A percentile compares a stretch with the other conserved stretches of the same genome.
Evolutionary conservation across 192 early-diverging fungal species (phyloP).

Genomic region (Rhizophagus sp.): DNA sequence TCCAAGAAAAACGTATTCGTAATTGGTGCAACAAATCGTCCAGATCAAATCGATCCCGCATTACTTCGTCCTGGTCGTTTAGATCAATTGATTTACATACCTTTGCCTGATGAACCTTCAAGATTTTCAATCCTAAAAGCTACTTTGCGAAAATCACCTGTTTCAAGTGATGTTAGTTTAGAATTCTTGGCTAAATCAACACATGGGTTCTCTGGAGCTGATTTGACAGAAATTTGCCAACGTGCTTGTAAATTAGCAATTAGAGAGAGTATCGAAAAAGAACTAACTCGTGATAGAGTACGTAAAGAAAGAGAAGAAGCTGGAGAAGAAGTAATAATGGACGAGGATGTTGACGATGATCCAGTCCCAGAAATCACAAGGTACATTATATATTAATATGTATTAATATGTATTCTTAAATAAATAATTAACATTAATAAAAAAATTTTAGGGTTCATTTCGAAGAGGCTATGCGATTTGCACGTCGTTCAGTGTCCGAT

Average conservation of each 20-base stretch:
- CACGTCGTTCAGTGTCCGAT: conserved; percentile 92
- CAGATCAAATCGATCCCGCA: conserved; percentile 97
- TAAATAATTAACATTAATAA: not conserved
- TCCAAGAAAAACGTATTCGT: conserved; percentile 99
- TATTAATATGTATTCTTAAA: not conserved
- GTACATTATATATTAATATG: conserved; percentile 16
- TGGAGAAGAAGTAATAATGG: conserved; percentile 77
- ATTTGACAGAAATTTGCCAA: conserved; percentile 98
- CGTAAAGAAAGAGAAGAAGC: conserved; percentile 65
- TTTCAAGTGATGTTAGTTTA: conserved; percentile 79
- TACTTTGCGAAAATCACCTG: conserved; percentile 92
- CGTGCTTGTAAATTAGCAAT: conserved; percentile 97
- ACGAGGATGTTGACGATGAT: conserved; percentile 77
- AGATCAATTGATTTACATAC: conserved; percentile 98
- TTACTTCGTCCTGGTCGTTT: conserved; percentile 97
- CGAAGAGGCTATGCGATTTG: conserved; percentile 98
- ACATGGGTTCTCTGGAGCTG: conserved; percentile 96
- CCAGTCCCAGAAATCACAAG: conserved; percentile 88
- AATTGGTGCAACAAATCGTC: conserved; percentile 98
- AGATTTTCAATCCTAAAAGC: conserved; percentile 83
- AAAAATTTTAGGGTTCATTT: conserved; percentile 76
- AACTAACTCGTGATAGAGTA: conserved; percentile 72
- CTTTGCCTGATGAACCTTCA: conserved; percentile 86
- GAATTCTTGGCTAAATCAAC: conserved; percentile 84
- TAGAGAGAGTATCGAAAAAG: conserved; percentile 91